Percentiles rank a stretch among this genome's conserved stretches.
These are phyloP conservation scores for Pyrenophora teres DNA, from an alignment of 2,329 filamentous ascomycete genomes.

Conservation along the genomic window DNA sequence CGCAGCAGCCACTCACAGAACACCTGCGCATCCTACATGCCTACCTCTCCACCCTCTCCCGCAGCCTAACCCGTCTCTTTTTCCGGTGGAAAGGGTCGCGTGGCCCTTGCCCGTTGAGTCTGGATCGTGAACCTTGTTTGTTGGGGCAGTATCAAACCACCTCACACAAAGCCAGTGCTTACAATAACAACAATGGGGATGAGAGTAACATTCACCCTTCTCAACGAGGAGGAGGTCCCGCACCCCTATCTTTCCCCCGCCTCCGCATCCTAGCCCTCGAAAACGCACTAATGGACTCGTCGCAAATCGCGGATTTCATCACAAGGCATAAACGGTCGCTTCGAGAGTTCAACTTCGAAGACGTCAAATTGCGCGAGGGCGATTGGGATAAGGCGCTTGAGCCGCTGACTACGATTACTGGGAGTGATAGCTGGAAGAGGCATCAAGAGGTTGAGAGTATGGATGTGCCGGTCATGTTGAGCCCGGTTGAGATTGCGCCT, in stretches of 20 bases:
- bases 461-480: conserved; percentile 49
- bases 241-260: conserved; percentile 62
- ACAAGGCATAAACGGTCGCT: conserved; percentile 69
- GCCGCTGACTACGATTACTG: conserved; percentile 61
- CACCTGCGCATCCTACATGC: conserved; percentile 70
- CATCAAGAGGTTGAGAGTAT: conserved; percentile 48
- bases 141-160: conserved; percentile 31
- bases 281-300: conserved; percentile 72
- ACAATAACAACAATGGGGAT: conserved; percentile 8
- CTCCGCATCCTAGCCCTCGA: conserved; percentile 71
- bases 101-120: conserved; percentile 74
- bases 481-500: conserved; percentile 41
- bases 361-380: conserved; percentile 71
- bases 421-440: conserved; percentile 49
- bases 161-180: no score
- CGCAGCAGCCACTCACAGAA: conserved; percentile 68
- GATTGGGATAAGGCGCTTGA: conserved; percentile 84
- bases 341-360: conserved; percentile 79
- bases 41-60: conserved; percentile 73
- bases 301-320: conserved; percentile 73
- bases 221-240: conserved; percentile 38
- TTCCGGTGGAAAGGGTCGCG: conserved; percentile 78
- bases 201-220: conserved; percentile 28
- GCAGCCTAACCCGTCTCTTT: conserved; percentile 68
- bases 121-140: conserved; percentile 73